Evolutionary conservation across 768 basidiomycete genomes (phyloP).

Genomic region (Amanita polypyramis): DNA sequence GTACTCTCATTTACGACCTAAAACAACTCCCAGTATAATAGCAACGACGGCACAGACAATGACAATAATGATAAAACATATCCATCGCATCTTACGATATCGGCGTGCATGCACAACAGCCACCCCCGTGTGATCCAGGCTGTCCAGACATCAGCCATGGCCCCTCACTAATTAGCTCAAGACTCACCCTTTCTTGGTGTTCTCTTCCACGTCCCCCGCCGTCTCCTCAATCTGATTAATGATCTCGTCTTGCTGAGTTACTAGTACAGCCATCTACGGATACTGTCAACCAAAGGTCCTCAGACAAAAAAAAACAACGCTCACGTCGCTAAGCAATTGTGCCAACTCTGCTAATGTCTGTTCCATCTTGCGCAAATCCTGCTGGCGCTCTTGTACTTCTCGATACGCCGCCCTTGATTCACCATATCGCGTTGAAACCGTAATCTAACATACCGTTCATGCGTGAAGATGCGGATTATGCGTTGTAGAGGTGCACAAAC

Average conservation of each 20-base stretch:
- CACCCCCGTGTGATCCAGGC: conserved; percentile 48
- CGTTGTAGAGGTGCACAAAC: conserved; percentile 23
- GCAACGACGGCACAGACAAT: conserved; percentile 47
- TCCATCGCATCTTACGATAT: conserved; percentile 78
- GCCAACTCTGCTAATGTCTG: conserved; percentile 82
- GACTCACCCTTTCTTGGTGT: conserved; percentile 64
- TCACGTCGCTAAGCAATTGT: conserved; percentile 77
- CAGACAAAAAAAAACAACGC: conserved; percentile 9
- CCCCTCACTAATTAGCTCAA: background rate
- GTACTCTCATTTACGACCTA: too few species aligned
- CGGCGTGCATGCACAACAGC: conserved; percentile 54
- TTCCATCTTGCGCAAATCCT: conserved; percentile 80
- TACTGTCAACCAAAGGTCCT: conserved; percentile 1
- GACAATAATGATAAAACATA: conserved; percentile 63
- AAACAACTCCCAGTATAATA: conserved; percentile 40
- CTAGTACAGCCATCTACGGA: conserved; percentile 62
- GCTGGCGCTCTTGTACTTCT: conserved; percentile 84
- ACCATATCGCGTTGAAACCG: conserved; percentile 71
- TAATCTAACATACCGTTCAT: conserved; percentile 34
- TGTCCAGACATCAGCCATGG: conserved; percentile 17
- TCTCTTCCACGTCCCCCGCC: conserved; percentile 50
- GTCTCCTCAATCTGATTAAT: conserved; percentile 54
- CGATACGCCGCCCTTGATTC: conserved; percentile 73
- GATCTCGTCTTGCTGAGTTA: conserved; percentile 73
- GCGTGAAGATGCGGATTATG: background rate